These are phyloP conservation scores for Quercus glauca DNA, from an alignment of 306 rosid species.

Conservation along the genomic window DNA sequence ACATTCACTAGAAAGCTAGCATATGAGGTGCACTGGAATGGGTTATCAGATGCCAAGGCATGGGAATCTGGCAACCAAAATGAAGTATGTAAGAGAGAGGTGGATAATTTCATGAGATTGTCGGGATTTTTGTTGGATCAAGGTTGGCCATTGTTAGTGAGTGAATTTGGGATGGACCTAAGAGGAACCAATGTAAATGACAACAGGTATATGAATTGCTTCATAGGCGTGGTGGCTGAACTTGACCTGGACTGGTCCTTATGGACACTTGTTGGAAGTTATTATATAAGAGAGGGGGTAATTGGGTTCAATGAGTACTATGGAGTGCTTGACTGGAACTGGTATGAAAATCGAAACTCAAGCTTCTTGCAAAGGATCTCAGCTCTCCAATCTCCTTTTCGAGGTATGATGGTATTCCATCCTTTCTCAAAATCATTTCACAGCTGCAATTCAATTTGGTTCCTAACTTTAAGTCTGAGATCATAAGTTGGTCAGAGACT, in stretches of 20 bases:
- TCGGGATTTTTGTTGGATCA: constrained; percentile 59
- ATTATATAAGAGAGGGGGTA: constrained; percentile 66
- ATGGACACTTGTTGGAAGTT: constrained; percentile 87
- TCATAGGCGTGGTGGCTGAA: constrained; percentile 59
- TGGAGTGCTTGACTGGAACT: constrained; percentile 60
- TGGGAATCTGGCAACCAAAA: constrained; percentile 74
- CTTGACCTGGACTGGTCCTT: constrained; percentile 78
- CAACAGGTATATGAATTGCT: constrained; percentile 70
- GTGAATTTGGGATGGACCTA: constrained; percentile 74
- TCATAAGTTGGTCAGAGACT: no score
- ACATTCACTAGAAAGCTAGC: constrained; percentile 59
- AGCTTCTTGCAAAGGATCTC: constrained; percentile 50
- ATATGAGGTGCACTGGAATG: constrained; percentile 79
- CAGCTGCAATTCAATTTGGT: no score
- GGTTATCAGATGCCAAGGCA: constrained; percentile 61
- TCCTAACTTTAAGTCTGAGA: no score
- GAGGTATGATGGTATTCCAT: constrained; percentile 39
- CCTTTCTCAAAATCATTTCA: background rate
- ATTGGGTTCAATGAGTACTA: constrained; percentile 68
- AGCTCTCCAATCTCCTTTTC: constrained; percentile 68
- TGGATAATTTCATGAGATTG: constrained; percentile 37
- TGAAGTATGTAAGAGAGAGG: constrained; percentile 77
- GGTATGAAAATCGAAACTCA: constrained; percentile 49
- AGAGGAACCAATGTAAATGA: constrained; percentile 83
- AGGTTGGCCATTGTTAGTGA: constrained; percentile 77